phyloP scores from a whole-genome alignment of 2,329 filamentous ascomycete genomes.

The Clarireedia homoeocarpa region DNA sequence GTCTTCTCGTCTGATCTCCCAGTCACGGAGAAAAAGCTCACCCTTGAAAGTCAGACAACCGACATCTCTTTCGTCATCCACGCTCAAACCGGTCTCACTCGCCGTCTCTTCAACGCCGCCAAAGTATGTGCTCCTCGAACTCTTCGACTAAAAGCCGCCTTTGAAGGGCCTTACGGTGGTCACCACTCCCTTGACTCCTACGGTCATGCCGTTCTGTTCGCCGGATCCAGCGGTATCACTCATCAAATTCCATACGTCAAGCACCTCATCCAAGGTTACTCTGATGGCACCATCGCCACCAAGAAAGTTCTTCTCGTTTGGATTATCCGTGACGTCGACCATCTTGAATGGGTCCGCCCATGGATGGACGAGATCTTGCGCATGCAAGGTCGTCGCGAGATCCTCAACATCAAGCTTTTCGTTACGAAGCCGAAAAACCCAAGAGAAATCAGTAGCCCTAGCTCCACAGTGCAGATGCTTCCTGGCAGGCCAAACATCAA shows the following conservation, averaged over 20 bases:
- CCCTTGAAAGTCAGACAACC: conserved; percentile 9
- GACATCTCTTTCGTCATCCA: conserved; percentile 78
- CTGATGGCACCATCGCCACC: conserved; percentile 66
- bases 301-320: conserved; percentile 79
- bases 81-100: conserved; percentile 81
- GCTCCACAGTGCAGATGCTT: conserved; percentile 81
- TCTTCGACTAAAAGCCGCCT: conserved; percentile 44
- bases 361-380: conserved; percentile 71
- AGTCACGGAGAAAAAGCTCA: conserved; percentile 32
- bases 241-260: conserved; percentile 86
- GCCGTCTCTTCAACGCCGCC: conserved; percentile 68
- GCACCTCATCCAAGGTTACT: conserved; percentile 63
- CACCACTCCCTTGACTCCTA: conserved; percentile 86
- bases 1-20: conserved; percentile 27
- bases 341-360: conserved; percentile 86
- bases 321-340: conserved; percentile 84
- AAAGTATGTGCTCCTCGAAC: conserved; percentile 28
- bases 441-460: conserved; percentile 66
- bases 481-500: conserved; percentile 80
- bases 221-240: conserved; percentile 89
- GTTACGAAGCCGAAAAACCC: conserved; percentile 80
- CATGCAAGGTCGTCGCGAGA: conserved; percentile 72
- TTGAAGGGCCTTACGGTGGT: conserved; percentile 85
- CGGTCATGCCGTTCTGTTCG: conserved; percentile 83
- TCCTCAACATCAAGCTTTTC: conserved; percentile 82